Evolutionary conservation across 768 basidiomycete genomes (phyloP), one percentile per base, ranked within the genome.

Genomic region (Kwoniella heveanensis): DNA sequence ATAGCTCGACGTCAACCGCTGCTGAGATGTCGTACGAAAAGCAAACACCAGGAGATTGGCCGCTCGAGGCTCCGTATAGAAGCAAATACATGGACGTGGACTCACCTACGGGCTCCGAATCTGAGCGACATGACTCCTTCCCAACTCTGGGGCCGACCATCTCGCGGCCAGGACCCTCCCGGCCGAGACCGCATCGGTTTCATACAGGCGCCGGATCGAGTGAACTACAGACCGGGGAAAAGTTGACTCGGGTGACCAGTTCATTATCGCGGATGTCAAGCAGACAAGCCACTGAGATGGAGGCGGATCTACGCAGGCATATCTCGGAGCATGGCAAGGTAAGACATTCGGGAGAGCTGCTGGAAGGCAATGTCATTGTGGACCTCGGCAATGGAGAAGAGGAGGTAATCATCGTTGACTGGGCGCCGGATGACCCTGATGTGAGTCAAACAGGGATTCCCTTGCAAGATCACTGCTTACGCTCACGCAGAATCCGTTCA

Each of bases 391-490:
- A 70, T 37, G 72, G 74, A 37, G 71, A 52, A 15, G 75, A 77
- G 50, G 71, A 73, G 32, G 72, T 77, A 13, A 67, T 71, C 2
- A 57, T 77, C 24, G 69, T 79, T n/a, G 75, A 77, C 62, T 79
- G 73, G 69, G 29, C 61, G n/a, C 62, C 63, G 15, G 61, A 57
- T 37, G 75, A 77, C 67, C 75, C 75, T n/a, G 75, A 77, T 39
- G 77, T 79, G 56, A 62, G 72, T 64, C 17, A n/a, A 21, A 37
- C 37, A 21, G 3, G 51, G 47, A 24, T 17, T 1, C 27, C 15
- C 32, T 6, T 32, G 7, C 5, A 32, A 32, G 32, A 54, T 9
- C 19, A n/a, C 21, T 55, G 24, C 52, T 47, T 9, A 44, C 39
- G 22, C 6, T 44, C 12, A 27, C 17, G 19, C 51, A 79, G 77